A percentile compares a stretch with the other conserved stretches of the same genome.
phyloP scores from a whole-genome alignment of 768 basidiomycete species.

The Xerocomus brunneocitrinus region DNA sequence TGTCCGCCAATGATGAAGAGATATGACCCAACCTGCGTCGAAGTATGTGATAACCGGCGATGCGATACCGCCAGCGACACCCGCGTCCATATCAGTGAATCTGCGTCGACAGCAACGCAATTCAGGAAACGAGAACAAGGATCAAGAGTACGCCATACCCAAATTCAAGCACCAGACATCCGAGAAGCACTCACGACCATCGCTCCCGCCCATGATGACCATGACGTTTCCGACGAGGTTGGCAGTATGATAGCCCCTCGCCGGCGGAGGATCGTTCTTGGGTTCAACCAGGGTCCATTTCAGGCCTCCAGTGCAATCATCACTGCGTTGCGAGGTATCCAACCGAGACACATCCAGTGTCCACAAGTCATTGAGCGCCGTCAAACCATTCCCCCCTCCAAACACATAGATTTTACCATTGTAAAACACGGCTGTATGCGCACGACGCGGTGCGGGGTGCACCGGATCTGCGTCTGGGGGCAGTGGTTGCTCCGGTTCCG shows the following conservation, averaged over 20 bases:
- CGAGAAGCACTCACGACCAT: conserved; percentile 82
- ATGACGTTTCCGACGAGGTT: conserved; percentile 82
- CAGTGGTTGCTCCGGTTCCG: conserved; percentile 6
- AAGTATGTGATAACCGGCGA: conserved; percentile 76
- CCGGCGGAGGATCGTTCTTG: conserved; percentile 49
- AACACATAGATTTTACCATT: conserved; percentile 75
- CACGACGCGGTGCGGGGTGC: conserved; percentile 67
- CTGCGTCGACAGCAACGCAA: conserved; percentile 6
- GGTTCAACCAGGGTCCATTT: conserved; percentile 61
- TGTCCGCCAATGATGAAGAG: conserved; percentile 89
- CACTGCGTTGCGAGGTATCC: conserved; percentile 22
- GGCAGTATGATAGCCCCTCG: conserved; percentile 87
- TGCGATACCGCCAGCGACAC: conserved; percentile 29
- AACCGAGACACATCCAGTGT: conserved; percentile 62
- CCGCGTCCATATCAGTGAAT: conserved; percentile 27
- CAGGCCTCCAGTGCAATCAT: conserved; percentile 25
- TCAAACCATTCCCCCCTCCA: conserved; percentile 90
- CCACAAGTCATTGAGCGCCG: conserved; percentile 91
- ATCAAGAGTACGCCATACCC: conserved; percentile 46
- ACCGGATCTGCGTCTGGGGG: conserved; percentile 13
- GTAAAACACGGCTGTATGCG: conserved; percentile 81
- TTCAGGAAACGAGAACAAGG: background rate
- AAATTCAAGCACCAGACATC: conserved; percentile 87
- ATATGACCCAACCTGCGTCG: conserved; percentile 89
- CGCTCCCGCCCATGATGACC: conserved; percentile 88